phyloP scores from a whole-genome alignment of 768 basidiomycete genomes.

The Serendipita sp. region DNA sequence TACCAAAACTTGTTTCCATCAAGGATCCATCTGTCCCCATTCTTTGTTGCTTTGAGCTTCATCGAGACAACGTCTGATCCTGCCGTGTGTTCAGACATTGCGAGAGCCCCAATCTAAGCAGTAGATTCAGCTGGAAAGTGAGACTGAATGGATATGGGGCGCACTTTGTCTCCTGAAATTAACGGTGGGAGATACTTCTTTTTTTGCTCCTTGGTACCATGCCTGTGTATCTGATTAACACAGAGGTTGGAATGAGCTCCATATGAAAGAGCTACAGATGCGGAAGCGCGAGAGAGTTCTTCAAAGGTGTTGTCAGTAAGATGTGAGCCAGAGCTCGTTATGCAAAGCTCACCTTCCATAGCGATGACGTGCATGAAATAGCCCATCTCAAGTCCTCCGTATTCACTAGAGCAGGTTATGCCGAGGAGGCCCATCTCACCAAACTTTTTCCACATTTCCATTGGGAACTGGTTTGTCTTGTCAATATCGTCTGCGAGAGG shows the following conservation, averaged over 20 bases:
- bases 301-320: neutral
- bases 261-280: conserved; percentile 82
- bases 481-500: conserved; percentile 79
- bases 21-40: conserved; percentile 56
- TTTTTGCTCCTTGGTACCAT: conserved; percentile 73
- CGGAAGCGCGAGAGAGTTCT: conserved; percentile 72
- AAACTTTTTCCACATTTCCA: conserved; percentile 76
- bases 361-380: conserved; percentile 80
- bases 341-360: conserved; percentile 50
- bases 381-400: conserved; percentile 68
- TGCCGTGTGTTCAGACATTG: conserved; percentile 86
- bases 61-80: conserved; percentile 96
- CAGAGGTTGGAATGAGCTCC: conserved; percentile 88
- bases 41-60: conserved; percentile 65
- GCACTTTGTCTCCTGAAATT: conserved; percentile 39
- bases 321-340: neutral
- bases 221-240: conserved; percentile 58
- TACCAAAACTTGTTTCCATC: conserved; percentile 93
- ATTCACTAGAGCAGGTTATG: conserved; percentile 61
- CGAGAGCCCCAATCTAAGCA: conserved; percentile 65
- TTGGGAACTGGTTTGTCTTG: conserved; percentile 64
- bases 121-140: neutral
- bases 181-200: conserved; percentile 68
- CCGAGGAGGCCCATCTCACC: conserved; percentile 88
- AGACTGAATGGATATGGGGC: neutral